These are phyloP conservation scores for Plectosphaerella plurivora DNA, from an alignment of 2,329 filamentous ascomycete genomes.

Conservation along the genomic window DNA sequence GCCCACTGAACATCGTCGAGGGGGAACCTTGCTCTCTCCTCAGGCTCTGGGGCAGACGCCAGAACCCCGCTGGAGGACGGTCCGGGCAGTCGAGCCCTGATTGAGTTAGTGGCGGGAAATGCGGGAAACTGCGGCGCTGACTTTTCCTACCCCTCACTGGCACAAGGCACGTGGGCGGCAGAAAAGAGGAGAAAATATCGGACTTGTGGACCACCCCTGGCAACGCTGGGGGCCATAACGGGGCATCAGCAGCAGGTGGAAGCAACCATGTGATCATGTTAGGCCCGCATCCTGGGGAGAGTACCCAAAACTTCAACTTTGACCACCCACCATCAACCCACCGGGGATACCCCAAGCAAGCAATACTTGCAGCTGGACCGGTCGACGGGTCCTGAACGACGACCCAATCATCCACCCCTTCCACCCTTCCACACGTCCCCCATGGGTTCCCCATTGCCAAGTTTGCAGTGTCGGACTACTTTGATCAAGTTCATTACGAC, in stretches of 20 bases:
- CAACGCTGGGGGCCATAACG: no score
- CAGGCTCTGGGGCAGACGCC: no score
- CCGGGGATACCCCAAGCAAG: no score
- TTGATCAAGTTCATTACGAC: no score
- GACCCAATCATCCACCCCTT: not conserved
- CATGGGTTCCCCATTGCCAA: slow-evolving; percentile 2
- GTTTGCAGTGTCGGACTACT: not conserved
- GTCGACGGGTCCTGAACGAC: no score
- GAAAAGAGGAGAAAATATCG: not conserved
- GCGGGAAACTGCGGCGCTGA: not conserved
- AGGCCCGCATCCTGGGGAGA: no score
- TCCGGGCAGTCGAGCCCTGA: not conserved
- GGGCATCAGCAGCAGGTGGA: no score
- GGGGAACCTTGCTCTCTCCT: no score
- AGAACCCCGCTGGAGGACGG: not conserved
- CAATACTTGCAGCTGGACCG: no score
- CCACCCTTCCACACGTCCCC: not conserved
- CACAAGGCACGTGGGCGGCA: not conserved
- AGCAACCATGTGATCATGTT: no score
- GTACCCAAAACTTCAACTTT: no score
- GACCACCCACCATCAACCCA: no score
- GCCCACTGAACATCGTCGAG: not conserved
- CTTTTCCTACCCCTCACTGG: not conserved
- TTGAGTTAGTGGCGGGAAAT: not conserved
- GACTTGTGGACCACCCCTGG: not conserved